Evolutionary conservation across 2,329 filamentous ascomycete species (phyloP), one percentile per base, ranked within the genome.

Genomic region (Aspergillus tubingensis): DNA sequence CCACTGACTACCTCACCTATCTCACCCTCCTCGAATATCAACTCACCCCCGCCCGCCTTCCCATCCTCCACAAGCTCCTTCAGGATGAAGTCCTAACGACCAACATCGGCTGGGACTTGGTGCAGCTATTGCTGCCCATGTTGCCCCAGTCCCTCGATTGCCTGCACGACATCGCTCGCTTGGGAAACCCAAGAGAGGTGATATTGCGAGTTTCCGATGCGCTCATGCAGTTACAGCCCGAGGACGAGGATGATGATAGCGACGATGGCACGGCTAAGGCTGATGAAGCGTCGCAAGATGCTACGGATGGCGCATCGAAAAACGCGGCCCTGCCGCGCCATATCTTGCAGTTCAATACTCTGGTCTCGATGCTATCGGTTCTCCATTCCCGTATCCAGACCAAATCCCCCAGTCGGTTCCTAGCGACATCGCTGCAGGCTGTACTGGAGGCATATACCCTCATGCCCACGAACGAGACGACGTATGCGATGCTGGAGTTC

Each of bases 91-190:
- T 80, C 50, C 72, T 89, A 38, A 87, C 85, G 3, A 80, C 80
- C 48, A 86, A 87, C 65, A 88, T 89, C 67, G 86, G 86, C 61
- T 89, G 86, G 86, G 86, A 89, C 71, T 72, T 89, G 44, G 83
- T 88, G 5, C 84, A 87, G 66, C 73, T 88, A 8, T 78, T 89
- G 2, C 76, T 88, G 15, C 86, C 86, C 2, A 79, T 87, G 62
- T 73, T 89, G 3, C 85, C 85, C 2, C 79, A 81, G 2, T 86
- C 85, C 0, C 78, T 82, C 54, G 78, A 83, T 66, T 88, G 86
- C 68, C 72, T 89, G 8, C 81, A 86, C 60, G 85, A 87, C 71
- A 81, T 89, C 57, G 85, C 86, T 13, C 77, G 82, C 8, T 75
- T 86, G 36, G 86, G 86, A 5, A 89, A 89, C 65, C 86, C 86